These are phyloP conservation scores for Elsinoe perseae DNA, from an alignment of 2,329 filamentous ascomycete genomes.

Conservation along the genomic window DNA sequence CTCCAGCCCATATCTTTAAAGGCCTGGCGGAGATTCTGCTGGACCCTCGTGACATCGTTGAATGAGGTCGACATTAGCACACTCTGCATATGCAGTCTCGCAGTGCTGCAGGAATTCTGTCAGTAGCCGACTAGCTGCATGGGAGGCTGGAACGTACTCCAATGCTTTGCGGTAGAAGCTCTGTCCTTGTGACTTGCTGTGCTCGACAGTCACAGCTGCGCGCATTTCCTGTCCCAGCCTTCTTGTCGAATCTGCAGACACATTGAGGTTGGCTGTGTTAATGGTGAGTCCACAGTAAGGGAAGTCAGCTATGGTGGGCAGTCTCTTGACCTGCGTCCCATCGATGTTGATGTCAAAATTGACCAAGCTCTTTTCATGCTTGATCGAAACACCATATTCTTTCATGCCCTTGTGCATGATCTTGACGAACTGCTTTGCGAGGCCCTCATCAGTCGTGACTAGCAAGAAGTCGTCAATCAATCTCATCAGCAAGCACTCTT, in stretches of 20 bases:
- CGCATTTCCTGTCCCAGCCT: constrained; percentile 46
- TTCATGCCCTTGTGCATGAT: constrained; percentile 73
- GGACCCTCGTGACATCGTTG: constrained; percentile 62
- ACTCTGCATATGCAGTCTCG: constrained; percentile 76
- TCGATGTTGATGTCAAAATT: constrained; percentile 67
- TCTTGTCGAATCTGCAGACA: constrained; percentile 60
- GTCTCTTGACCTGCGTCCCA: constrained; percentile 44
- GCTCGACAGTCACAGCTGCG: constrained; percentile 73
- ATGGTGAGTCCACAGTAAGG: constrained; percentile 84
- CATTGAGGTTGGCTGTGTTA: constrained; percentile 63
- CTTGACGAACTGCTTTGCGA: constrained; percentile 66
- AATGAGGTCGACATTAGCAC: constrained; percentile 77
- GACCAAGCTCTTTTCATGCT: constrained; percentile 67
- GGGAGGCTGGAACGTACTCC: constrained; percentile 41
- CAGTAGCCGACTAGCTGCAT: constrained; percentile 14
- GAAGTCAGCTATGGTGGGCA: constrained; percentile 47
- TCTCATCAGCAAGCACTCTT: constrained; percentile 64
- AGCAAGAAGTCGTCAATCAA: constrained; percentile 91
- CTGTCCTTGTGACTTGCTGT: constrained; percentile 61
- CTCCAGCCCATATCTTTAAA: constrained; percentile 75
- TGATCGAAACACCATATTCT: constrained; percentile 73
- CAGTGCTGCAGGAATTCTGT: constrained; percentile 38
- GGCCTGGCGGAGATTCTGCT: constrained; percentile 65
- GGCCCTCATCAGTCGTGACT: constrained; percentile 60
- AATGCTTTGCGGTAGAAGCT: constrained; percentile 75